Percentiles rank a stretch among this genome's conserved stretches.
phyloP scores from a whole-genome alignment of 805 yeast species.

The Hemisphaericaspora nanyangensis region DNA sequence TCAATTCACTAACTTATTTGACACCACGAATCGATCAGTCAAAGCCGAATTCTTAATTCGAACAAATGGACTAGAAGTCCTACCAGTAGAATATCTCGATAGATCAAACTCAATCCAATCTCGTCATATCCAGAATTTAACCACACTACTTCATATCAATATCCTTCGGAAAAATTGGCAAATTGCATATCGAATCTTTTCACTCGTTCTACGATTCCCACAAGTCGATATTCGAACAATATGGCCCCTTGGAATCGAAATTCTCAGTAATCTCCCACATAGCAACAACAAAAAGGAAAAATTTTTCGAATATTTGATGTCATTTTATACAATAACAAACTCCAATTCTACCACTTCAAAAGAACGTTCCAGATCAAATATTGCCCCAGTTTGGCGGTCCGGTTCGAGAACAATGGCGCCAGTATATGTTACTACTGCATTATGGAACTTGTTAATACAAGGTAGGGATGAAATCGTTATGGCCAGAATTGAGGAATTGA shows the following conservation, averaged over 20 bases:
- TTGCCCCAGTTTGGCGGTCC: constrained; percentile 37
- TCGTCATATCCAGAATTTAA: constrained; percentile 33
- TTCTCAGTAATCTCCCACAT: constrained; percentile 24
- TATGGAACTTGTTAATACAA: constrained; percentile 40
- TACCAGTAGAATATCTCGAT: constrained; percentile 4
- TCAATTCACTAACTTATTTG: constrained; percentile 16
- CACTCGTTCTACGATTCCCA: constrained; percentile 46
- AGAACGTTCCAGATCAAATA: constrained; percentile 6
- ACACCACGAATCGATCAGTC: constrained; percentile 14
- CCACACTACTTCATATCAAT: constrained; percentile 45
- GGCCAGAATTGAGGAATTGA: constrained; percentile 32
- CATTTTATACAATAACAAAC: constrained; percentile 19
- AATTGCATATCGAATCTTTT: constrained; percentile 49
- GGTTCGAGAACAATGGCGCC: constrained; percentile 42
- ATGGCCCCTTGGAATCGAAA: constrained; percentile 65
- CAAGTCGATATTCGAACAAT: constrained; percentile 50
- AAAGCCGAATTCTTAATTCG: constrained; percentile 18
- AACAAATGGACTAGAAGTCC: constrained; percentile 20
- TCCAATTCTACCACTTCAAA: constrained; percentile 7
- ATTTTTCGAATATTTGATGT: constrained; percentile 36
- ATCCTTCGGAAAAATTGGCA: constrained; percentile 51
- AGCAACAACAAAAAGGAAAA: constrained; percentile 18
- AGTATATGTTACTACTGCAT: constrained; percentile 33
- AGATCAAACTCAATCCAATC: constrained; percentile 7
- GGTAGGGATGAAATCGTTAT: constrained; percentile 32